Base-by-base conservation (phyloP, 2,329 filamentous ascomycete genomes). In the Sporothrix schenckii region DNA sequence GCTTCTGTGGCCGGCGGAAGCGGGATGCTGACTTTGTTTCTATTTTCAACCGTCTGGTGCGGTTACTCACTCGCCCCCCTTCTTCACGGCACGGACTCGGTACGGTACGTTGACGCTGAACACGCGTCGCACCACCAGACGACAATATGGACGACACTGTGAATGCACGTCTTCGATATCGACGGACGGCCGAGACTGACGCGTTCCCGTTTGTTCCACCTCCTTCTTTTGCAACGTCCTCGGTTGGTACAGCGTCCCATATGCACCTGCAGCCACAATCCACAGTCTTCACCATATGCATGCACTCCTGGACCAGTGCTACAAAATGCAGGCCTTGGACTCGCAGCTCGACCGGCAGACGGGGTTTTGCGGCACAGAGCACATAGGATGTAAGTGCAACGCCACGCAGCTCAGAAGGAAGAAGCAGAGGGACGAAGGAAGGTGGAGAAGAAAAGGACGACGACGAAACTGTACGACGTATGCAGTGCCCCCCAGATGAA, bases 231-330 rank as follows among this genome's bases (percentile, higher is more conserved):
- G 19, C 19, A 50, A n/a, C 16, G 1, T n/a, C 9, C 19, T 50
- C 6, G 41, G 41, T 13, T 13, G 41, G 49, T 19, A 21, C 49
- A 16, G 49, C 49, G 19, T 50, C 41, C 41, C 41, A 14, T 16
- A 16, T 44, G 41, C 14, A 16, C 14, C 41, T 44, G 41, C 41
- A 44, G 11, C 3, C 41, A 13, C 41, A 1, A 44, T 44, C 41
- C 41, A 44, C 41, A 13, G 3, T 44, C 41, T 47, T 34, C 58
- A 47, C 58, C 44, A 49, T 50, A 65, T 65, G 61, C 61, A 65
- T 65, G 61, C 61, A 50, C 44, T 65, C 44, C 61, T 63, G 58
- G 58, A 47, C 39, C 58, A 27, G 58, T 63, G 39, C 39, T 27
- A 47, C 58, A 63, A 34, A 47, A 47, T 41, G 54, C 30, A 41